phyloP scores from a whole-genome alignment of 768 basidiomycete genomes.

The Suillus subluteus region DNA sequence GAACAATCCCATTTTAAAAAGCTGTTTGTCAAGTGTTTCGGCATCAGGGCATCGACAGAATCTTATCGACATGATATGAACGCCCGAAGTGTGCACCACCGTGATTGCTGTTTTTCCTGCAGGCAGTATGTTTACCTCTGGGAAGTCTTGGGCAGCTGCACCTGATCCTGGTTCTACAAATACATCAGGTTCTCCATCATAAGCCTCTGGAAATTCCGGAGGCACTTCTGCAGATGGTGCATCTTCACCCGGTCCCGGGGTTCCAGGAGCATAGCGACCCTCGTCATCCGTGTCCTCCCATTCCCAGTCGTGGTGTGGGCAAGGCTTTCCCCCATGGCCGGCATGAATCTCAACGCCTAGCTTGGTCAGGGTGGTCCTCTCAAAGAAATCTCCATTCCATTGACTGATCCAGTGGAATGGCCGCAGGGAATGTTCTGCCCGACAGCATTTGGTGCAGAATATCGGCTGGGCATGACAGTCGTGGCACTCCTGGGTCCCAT shows the following conservation, averaged over 20 bases:
- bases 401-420: background rate
- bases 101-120: background rate
- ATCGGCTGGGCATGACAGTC: background rate
- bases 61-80: background rate
- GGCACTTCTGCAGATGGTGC: too few relatives aligned
- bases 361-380: background rate
- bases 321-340: background rate
- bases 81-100: background rate
- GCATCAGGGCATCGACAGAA: background rate
- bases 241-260: too few relatives aligned
- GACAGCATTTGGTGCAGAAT: background rate
- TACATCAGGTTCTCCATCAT: too few relatives aligned
- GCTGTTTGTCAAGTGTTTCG: background rate
- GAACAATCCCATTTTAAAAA: background rate
- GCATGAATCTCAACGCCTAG: background rate
- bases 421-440: background rate
- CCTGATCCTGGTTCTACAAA: too few relatives aligned
- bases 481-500: background rate
- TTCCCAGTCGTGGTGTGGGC: background rate
- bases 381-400: background rate
- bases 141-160: too few relatives aligned
- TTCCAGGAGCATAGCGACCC: too few relatives aligned
- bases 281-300: background rate
- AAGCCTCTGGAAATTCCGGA: too few relatives aligned
- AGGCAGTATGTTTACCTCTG: too few relatives aligned